Base-by-base conservation (phyloP, 179 eudicot genomes). In the Amaranthus tricolor region DNA sequence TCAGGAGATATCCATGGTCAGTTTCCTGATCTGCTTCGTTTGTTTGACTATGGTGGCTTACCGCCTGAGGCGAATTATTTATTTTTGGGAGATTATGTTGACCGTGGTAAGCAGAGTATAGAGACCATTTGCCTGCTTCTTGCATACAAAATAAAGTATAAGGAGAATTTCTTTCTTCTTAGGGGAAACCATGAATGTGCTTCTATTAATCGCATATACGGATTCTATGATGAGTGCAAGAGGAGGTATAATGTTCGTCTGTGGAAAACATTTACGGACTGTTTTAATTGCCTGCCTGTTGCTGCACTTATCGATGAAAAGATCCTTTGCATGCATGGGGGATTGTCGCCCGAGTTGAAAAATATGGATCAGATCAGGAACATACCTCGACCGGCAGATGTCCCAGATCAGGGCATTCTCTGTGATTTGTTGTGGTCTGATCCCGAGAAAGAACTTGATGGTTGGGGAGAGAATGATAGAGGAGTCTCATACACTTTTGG, bases 261-360 rank as follows among this genome's bases (percentile, higher is more conserved):
- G 67, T 89, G 91, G 94, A 89, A 84, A 81, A 80, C 90, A 48
- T 89, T 89, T 80, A 89, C 91, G 40, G 93, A 89, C 62, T 87
- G 91, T 78, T 89, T 89, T 78, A 89, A 89, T 77, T 89, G 91
- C 77, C 82, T 89, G 65, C 95, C 92, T 70, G 89, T 88, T 78
- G 91, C 95, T 19, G 95, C 95, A 45, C 86, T 90, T 67, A 82
- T 90, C 72, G 95, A 90, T 77, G 95, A 85, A 73, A 90, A 90
- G 80, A 90, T 90, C 72, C 89, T 90, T 78, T 90, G 95, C 86
- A 90, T 90, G 95, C 95, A 90, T 68, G 92, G 95, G 64, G 95
- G 95, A 61, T 74, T 90, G 70, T 90, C 95, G 48, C 95, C 92
- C 24, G 86, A 88, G 70, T 83, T 90, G 74, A 84, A 85, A 66